Evolutionary conservation across 1,284 basidiomycete genomes (phyloP).

Genomic region (Sporisorium sorghi): DNA sequence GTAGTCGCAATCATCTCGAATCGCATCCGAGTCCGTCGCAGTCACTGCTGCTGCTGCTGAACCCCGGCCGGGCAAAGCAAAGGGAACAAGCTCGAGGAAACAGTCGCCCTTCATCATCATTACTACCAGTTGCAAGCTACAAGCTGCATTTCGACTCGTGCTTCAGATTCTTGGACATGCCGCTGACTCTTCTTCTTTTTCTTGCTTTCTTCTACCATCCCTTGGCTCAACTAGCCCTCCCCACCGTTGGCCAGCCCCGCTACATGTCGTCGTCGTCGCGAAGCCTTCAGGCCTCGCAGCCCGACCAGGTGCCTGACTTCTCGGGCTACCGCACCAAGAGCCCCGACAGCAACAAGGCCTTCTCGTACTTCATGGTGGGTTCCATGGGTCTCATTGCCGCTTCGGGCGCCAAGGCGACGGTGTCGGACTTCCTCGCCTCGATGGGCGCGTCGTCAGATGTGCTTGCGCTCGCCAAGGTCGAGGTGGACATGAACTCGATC

Average conservation of each 20-base stretch:
- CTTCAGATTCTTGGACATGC: too few species aligned
- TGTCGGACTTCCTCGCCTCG: slow-evolving; percentile 93
- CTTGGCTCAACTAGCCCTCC: slow-evolving; percentile 32
- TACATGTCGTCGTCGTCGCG: slow-evolving; percentile 63
- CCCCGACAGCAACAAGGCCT: slow-evolving; percentile 80
- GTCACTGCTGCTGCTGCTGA: too few species aligned
- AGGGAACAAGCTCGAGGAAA: too few species aligned
- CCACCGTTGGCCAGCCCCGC: slow-evolving; percentile 53
- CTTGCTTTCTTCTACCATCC: too few species aligned
- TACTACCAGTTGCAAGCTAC: too few species aligned
- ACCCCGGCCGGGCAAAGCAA: too few species aligned
- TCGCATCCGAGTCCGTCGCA: neutral
- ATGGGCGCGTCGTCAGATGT: slow-evolving; percentile 98
- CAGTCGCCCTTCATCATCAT: neutral
- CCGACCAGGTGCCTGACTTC: slow-evolving; percentile 84
- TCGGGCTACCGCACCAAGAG: slow-evolving; percentile 80
- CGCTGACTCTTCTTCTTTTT: neutral
- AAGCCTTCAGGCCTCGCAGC: slow-evolving; percentile 52
- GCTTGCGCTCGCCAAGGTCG: slow-evolving; percentile 96
- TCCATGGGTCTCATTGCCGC: slow-evolving; percentile 93
- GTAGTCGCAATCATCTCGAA: slow-evolving; percentile 9
- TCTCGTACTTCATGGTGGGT: slow-evolving; percentile 98
- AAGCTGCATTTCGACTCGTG: too few species aligned
- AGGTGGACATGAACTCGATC: slow-evolving; percentile 89
- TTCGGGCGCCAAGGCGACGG: slow-evolving; percentile 90